Evolutionary conservation across 176 grass and related monocot species (phyloP).

Genomic region (Cenchrus americanus): DNA sequence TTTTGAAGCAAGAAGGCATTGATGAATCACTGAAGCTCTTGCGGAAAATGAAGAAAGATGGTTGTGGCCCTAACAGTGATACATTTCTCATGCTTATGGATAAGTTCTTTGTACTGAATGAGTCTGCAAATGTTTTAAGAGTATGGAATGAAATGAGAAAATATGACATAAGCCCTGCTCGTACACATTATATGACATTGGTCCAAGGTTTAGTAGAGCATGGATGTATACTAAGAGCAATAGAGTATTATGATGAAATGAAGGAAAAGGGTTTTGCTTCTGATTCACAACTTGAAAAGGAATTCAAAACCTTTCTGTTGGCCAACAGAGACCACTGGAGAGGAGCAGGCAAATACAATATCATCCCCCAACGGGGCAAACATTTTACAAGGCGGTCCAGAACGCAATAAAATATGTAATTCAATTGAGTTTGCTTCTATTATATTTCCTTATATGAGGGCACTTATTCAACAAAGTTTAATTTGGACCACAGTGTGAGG

Average conservation of each 20-base stretch:
- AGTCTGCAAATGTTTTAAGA: constrained; percentile 71
- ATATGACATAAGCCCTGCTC: constrained; percentile 56
- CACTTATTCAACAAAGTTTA: neutral
- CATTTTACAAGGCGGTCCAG: constrained; percentile 39
- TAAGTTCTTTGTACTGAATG: constrained; percentile 68
- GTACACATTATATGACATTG: constrained; percentile 73
- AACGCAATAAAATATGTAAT: constrained; percentile 27
- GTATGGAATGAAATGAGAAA: constrained; percentile 88
- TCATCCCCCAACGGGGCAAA: constrained; percentile 47
- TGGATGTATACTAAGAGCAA: constrained; percentile 72
- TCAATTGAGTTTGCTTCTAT: neutral
- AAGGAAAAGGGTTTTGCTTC: constrained; percentile 67
- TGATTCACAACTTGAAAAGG: constrained; percentile 75
- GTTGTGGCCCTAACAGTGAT: constrained; percentile 54
- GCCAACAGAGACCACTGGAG: constrained; percentile 72
- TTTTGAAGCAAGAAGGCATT: constrained; percentile 63
- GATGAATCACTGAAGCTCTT: constrained; percentile 65
- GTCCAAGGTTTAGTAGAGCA: constrained; percentile 76
- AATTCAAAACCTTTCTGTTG: constrained; percentile 69
- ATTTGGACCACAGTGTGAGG: neutral
- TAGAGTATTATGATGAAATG: constrained; percentile 93
- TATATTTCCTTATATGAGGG: neutral
- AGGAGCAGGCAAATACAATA: constrained; percentile 64
- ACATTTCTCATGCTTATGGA: constrained; percentile 80
- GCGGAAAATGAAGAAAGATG: constrained; percentile 72